These are phyloP conservation scores for Lecanoromycetidae sp. DNA, from an alignment of 2,329 filamentous ascomycete species.

Conservation along the genomic window DNA sequence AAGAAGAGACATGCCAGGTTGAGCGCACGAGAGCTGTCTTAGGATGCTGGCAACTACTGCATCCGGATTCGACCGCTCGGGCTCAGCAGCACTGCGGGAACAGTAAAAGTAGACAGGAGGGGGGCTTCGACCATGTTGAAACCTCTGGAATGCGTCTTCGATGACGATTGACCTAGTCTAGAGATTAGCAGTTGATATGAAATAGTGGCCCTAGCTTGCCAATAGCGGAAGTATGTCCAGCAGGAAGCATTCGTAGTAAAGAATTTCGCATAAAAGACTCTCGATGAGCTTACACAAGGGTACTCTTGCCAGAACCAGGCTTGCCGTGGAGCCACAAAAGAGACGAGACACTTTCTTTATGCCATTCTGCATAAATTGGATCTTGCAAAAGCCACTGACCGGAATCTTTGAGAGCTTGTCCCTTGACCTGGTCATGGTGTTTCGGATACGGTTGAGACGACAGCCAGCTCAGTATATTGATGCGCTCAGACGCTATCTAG, in stretches of 20 bases:
- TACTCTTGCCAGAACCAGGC: conserved; percentile 5
- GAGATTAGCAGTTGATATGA: not conserved
- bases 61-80: conserved; percentile 18
- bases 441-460: conserved; percentile 1
- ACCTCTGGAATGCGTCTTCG: not conserved
- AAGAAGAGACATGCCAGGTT: conserved; percentile 4
- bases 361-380: conserved; percentile 22
- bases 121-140: not conserved
- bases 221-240: too few relatives aligned
- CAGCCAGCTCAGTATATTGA: not conserved
- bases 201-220: not conserved
- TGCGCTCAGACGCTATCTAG: not conserved
- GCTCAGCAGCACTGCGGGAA: conserved; percentile 19
- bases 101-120: conserved; percentile 23
- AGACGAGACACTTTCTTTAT: conserved; percentile 18
- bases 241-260: too few relatives aligned
- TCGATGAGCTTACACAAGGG: too few relatives aligned
- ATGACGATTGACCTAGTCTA: conserved; percentile 3
- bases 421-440: conserved; percentile 9
- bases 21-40: conserved; percentile 16
- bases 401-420: conserved; percentile 17
- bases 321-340: conserved; percentile 16
- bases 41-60: conserved; percentile 20
- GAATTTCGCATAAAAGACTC: too few relatives aligned
- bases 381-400: conserved; percentile 20